phyloP scores from a whole-genome alignment of 768 basidiomycete genomes.

The Leccinum longicurvipes region DNA sequence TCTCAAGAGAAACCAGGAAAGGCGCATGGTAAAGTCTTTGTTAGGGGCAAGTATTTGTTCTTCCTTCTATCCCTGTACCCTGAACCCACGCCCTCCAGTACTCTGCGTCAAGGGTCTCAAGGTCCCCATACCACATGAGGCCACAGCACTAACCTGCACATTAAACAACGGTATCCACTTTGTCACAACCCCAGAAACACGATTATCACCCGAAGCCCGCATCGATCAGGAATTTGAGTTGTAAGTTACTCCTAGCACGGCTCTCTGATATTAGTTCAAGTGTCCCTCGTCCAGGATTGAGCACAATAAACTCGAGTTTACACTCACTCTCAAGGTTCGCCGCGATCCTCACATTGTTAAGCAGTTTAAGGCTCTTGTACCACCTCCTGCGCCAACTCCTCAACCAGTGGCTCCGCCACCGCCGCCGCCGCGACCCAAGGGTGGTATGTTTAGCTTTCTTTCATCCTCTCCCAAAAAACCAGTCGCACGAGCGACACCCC shows the following conservation, averaged over 20 bases:
- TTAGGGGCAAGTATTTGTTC: conserved; percentile 59
- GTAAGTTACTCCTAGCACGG: conserved; percentile 42
- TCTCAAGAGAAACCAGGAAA: conserved; percentile 76
- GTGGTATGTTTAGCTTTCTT: conserved; percentile 74
- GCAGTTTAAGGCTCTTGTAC: conserved; percentile 64
- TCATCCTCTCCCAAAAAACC: conserved; percentile 72
- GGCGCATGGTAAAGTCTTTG: conserved; percentile 89
- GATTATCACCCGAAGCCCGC: conserved; percentile 52
- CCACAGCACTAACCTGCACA: conserved; percentile 77
- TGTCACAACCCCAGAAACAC: conserved; percentile 81
- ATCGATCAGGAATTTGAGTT: conserved; percentile 91
- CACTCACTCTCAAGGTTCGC: conserved; percentile 82
- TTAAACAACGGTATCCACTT: conserved; percentile 97
- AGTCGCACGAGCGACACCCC: conserved; percentile 39
- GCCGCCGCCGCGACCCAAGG: conserved; percentile 51
- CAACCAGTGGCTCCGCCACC: conserved; percentile 27
- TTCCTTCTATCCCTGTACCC: neutral
- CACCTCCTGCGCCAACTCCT: conserved; percentile 44
- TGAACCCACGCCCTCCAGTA: conserved; percentile 43
- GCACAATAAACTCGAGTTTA: conserved; percentile 94
- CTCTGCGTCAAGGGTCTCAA: conserved; percentile 68
- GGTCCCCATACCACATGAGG: conserved; percentile 74
- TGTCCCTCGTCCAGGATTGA: conserved; percentile 57
- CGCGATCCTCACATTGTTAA: conserved; percentile 81
- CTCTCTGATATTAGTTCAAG: neutral